Conservation (phyloP, 306 rosid genomes). For the Begonia masoniana region DNA sequence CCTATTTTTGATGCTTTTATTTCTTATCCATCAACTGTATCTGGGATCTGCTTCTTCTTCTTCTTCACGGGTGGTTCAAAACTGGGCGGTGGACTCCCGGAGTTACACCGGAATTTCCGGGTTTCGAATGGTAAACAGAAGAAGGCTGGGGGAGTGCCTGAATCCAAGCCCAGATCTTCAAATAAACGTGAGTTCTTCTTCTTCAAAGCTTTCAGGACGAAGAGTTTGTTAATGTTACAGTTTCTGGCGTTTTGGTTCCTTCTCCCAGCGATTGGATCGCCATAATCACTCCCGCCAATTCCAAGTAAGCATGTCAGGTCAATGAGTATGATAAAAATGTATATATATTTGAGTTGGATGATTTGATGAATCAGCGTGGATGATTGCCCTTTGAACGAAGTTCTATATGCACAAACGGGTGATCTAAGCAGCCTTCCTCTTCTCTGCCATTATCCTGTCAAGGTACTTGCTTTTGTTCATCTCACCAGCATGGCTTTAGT, state of each 20-base stretch:
- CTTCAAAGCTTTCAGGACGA: slow-evolving; percentile 34
- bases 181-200: slow-evolving; percentile 18
- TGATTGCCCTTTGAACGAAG: slow-evolving; percentile 16
- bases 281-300: slow-evolving; percentile 67
- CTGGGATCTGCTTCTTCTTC: slow-evolving; percentile 1
- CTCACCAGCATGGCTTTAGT: no score
- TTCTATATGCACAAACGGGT: slow-evolving; percentile 52
- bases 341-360: background rate
- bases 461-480: slow-evolving; percentile 26
- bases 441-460: slow-evolving; percentile 89
- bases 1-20: no score
- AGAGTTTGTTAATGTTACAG: slow-evolving; percentile 36
- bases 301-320: slow-evolving; percentile 34
- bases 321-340: background rate
- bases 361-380: slow-evolving; percentile 26
- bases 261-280: slow-evolving; percentile 52
- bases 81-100: slow-evolving; percentile 28
- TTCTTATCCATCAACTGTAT: no score
- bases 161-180: slow-evolving; percentile 13
- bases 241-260: slow-evolving; percentile 40
- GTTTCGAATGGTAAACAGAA: slow-evolving; percentile 50
- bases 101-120: slow-evolving; percentile 58
- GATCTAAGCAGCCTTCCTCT: slow-evolving; percentile 70
- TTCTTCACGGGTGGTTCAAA: background rate
- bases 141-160: slow-evolving; percentile 26